These are phyloP conservation scores for Trifolium repens DNA, from an alignment of 306 rosid genomes.

Conservation along the genomic window DNA sequence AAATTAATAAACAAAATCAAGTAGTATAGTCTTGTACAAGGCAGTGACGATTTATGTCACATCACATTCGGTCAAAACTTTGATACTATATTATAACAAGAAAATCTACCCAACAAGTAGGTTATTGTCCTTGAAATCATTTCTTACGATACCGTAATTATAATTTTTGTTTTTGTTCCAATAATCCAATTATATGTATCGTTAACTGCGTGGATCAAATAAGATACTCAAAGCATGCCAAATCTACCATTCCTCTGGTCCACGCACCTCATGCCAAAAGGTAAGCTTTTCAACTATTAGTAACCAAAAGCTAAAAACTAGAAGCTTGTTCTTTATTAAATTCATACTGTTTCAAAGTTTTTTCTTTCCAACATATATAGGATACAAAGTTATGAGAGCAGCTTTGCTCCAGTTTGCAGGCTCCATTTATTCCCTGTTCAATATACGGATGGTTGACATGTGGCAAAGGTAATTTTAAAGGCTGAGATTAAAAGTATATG, in stretches of 20 bases:
- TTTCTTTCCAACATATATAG: neutral
- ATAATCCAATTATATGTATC: slow-evolving; percentile 5
- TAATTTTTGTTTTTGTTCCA: neutral
- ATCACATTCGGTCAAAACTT: neutral
- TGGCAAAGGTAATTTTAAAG: no score
- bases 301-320: slow-evolving; percentile 17
- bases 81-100: neutral
- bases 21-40: neutral
- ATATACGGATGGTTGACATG: no score
- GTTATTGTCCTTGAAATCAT: slow-evolving; percentile 13
- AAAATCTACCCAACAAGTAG: slow-evolving; percentile 27
- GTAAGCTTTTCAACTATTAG: slow-evolving; percentile 1
- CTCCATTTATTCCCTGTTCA: no score
- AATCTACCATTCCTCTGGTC: slow-evolving; percentile 19
- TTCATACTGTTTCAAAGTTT: neutral
- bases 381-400: neutral
- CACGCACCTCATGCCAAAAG: neutral
- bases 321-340: slow-evolving; percentile 16
- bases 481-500: no score
- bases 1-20: slow-evolving; percentile 9
- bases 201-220: neutral
- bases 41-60: slow-evolving; percentile 2
- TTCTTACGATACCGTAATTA: slow-evolving; percentile 11
- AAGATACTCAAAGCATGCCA: slow-evolving; percentile 3
- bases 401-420: no score